These are phyloP conservation scores for Metschnikowia baotianmanensis DNA, from an alignment of 805 yeast species.

Conservation along the genomic window DNA sequence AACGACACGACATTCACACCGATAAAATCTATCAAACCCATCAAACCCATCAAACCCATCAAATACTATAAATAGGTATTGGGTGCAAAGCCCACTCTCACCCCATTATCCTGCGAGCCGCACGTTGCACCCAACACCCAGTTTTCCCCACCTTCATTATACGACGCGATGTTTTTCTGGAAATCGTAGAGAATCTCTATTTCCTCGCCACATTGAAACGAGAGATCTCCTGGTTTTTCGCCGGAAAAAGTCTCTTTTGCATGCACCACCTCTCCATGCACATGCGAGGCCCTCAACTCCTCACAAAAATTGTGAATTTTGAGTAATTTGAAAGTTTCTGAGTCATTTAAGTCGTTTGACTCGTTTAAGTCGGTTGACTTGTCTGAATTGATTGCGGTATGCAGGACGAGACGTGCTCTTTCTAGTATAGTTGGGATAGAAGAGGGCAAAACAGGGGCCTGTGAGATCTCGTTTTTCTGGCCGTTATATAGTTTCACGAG, in stretches of 20 bases:
- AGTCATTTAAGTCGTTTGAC: too few species aligned
- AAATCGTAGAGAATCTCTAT: constrained; percentile 34
- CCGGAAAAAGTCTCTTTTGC: constrained; percentile 31
- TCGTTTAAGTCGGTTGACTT: too few species aligned
- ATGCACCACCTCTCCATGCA: background rate
- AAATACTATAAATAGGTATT: constrained; percentile 17
- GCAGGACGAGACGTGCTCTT: background rate
- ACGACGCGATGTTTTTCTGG: constrained; percentile 24
- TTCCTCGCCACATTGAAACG: constrained; percentile 33
- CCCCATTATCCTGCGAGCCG: constrained; percentile 3
- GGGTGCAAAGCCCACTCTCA: constrained; percentile 40
- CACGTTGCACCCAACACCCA: constrained; percentile 35
- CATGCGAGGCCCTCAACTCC: constrained; percentile 4
- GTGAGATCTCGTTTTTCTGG: constrained; percentile 32
- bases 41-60: background rate
- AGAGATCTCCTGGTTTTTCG: constrained; percentile 35
- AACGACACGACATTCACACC: too few species aligned
- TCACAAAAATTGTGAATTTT: constrained; percentile 25
- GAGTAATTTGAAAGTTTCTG: constrained; percentile 27
- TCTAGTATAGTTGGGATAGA: background rate
- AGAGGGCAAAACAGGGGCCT: constrained; percentile 26
- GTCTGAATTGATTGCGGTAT: too few species aligned
- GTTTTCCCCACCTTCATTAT: constrained; percentile 20
- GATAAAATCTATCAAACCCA: background rate
- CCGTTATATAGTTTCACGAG: constrained; percentile 31